Evolutionary conservation across 1,284 basidiomycete genomes (phyloP), one percentile per base, ranked within the genome.

Genomic region (Hemileia vastatrix): DNA sequence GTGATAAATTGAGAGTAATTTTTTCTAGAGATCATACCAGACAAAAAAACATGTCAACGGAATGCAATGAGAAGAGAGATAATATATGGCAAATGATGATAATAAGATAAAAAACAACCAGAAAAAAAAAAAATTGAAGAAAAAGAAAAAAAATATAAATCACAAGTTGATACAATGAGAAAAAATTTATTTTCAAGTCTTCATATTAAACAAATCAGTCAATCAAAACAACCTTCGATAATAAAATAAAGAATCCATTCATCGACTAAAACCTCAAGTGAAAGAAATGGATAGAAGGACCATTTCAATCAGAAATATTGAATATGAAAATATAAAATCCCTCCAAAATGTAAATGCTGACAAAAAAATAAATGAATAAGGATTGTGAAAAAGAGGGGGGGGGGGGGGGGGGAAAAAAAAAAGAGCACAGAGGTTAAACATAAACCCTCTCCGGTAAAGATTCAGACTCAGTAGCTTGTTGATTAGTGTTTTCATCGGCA

Each of bases 391-490:
- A n/a, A n/a, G n/a, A n/a, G n/a, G n/a, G n/a, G n/a, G n/a, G n/a
- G n/a, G n/a, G n/a, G n/a, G n/a, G n/a, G n/a, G n/a, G n/a, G n/a
- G n/a, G n/a, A n/a, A n/a, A n/a, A n/a, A n/a, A n/a, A n/a, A n/a
- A n/a, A n/a, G n/a, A n/a, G n/a, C n/a, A n/a, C n/a, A n/a, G n/a
- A n/a, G n/a, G n/a, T n/a, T n/a, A n/a, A n/a, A n/a, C n/a, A n/a
- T n/a, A n/a, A n/a, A n/a, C n/a, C 52, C 19, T 51, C 49, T 59
- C 18, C 52, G 50, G 21, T 58, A 54, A 23, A 48, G 51, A 45
- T 15, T 43, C 19, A 32, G 21, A 32, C 65, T 66, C n/a, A 90
- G 84, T 8, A 89, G 79, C 73, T 88, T 86, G 67, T 88, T 87
- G 62, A 88, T 85, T 19, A 85, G 84, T 65, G 81, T 79, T 43